Conservation (phyloP, 23 red algal genomes). For the Gracilaria caudata region DNA sequence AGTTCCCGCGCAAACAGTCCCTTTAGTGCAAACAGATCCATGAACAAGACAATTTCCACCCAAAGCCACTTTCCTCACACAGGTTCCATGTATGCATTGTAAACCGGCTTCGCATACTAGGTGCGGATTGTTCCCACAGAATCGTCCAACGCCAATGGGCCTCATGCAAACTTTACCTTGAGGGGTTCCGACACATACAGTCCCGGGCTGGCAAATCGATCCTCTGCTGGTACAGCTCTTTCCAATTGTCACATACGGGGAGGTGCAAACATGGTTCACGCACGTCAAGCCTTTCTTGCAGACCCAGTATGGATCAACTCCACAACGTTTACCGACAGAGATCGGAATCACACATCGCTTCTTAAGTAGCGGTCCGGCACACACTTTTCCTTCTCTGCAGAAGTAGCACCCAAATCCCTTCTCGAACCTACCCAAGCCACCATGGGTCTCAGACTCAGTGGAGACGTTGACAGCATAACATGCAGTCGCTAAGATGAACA, state of each 20-base stretch:
- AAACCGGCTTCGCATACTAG: slow-evolving; percentile 27
- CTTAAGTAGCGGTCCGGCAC: not conserved
- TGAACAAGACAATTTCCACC: not conserved
- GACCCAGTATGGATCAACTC: not conserved
- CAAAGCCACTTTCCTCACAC: not conserved
- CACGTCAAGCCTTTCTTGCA: slow-evolving; percentile 23
- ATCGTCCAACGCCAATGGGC: not conserved
- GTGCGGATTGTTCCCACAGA: slow-evolving; percentile 32
- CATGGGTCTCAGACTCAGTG: not conserved
- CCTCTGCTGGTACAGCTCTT: not conserved
- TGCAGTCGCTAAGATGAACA: not conserved
- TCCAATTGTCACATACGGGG: not conserved
- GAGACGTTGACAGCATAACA: not conserved
- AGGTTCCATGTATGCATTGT: slow-evolving; percentile 22
- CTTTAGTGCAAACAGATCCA: not conserved
- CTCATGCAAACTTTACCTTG: slow-evolving; percentile 28
- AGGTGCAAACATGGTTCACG: not conserved
- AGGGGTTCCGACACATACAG: slow-evolving; percentile 17
- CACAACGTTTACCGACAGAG: not conserved
- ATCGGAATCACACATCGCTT: slow-evolving; percentile 56
- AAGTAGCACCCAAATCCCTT: not conserved
- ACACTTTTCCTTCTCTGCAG: not conserved
- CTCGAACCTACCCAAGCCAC: not conserved
- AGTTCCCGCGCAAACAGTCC: slow-evolving; percentile 32
- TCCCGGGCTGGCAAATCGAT: not conserved